These are phyloP conservation scores for Pythium plurisporium DNA, from an alignment of 352 stramenopile species.

Conservation along the genomic window DNA sequence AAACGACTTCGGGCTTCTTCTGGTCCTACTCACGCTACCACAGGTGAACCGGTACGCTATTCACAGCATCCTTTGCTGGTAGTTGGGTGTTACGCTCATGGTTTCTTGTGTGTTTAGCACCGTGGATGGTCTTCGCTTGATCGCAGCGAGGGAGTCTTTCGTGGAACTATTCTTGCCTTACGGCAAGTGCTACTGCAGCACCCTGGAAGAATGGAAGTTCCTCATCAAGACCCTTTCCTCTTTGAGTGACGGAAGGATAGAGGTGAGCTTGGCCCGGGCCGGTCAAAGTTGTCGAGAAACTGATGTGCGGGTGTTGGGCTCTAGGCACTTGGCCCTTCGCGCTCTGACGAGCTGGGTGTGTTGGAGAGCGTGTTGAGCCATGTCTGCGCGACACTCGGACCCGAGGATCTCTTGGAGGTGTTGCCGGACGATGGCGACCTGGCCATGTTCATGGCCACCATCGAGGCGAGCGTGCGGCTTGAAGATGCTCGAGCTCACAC, in stretches of 20 bases:
- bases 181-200: slow-evolving; percentile 59
- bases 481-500: slow-evolving; percentile 37
- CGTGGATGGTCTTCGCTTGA: slow-evolving; percentile 58
- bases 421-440: slow-evolving; percentile 75
- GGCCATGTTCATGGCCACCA: slow-evolving; percentile 66
- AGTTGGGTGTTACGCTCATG: background rate
- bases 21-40: slow-evolving; percentile 61
- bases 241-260: slow-evolving; percentile 28
- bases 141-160: slow-evolving; percentile 43
- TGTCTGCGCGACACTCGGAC: slow-evolving; percentile 63
- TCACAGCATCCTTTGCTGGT: background rate
- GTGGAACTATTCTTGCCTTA: slow-evolving; percentile 71
- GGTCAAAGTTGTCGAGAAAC: background rate
- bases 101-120: slow-evolving; percentile 21
- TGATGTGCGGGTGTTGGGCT: background rate
- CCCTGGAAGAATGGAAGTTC: slow-evolving; percentile 71
- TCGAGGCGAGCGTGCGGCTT: slow-evolving; percentile 58
- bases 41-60: slow-evolving; percentile 41
- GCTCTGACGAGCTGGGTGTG: slow-evolving; percentile 35
- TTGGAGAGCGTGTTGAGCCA: slow-evolving; percentile 66
- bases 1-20: slow-evolving; percentile 58
- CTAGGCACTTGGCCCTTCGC: background rate
- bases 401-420: slow-evolving; percentile 72
- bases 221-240: slow-evolving; percentile 61
- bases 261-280: slow-evolving; percentile 29